Base-by-base conservation (phyloP, 257 asterid species). In the Solanum stenotomum region DNA sequence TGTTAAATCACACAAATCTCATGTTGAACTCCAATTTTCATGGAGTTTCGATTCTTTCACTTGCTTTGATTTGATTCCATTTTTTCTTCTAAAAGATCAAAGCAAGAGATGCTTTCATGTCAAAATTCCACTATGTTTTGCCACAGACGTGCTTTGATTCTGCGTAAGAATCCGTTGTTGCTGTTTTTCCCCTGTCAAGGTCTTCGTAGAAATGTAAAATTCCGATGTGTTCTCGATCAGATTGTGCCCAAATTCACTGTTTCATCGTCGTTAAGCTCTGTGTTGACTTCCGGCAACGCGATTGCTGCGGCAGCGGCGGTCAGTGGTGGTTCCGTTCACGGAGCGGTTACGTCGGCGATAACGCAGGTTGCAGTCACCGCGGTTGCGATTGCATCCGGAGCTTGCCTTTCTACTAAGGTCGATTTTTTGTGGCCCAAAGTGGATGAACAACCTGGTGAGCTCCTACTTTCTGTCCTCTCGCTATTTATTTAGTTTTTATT, bases 341-440 rank as follows among this genome's bases (percentile, higher is more conserved):
- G 98, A 42, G 98, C 98, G 25, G 98, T 96, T 27, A 76, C 98
- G 34, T 96, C 99, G 10, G 98, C 99, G 49, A 95, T 96, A 59
- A 93, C 98, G 18, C 99, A 96, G 63, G 91, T 96, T 88, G 99
- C 98, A 37, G 98, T 97, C 25, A 95, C 98, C 23, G 99, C 99
- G 61, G 94, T 97, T 34, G 99, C 99, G 27, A 95, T 97, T 88
- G 99, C 99, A 71, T 95, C 98, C 31, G 99, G 99, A 2, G 99
- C 99, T 90, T 97, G 99, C 87, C 98, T 96, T 76, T 96, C 99
- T 88, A 96, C 99, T 2, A 96, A 95, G 91, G 98, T 96, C 83
- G 99, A 97, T 27, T 97, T 93, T 92, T 85, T 97, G 92, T 97
- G 99, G 99, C 99, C 99, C 71, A 97, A 97, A 92, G 89, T 92